These are phyloP conservation scores for Adansonia digitata DNA, from an alignment of 345 rosid genomes.

Conservation along the genomic window DNA sequence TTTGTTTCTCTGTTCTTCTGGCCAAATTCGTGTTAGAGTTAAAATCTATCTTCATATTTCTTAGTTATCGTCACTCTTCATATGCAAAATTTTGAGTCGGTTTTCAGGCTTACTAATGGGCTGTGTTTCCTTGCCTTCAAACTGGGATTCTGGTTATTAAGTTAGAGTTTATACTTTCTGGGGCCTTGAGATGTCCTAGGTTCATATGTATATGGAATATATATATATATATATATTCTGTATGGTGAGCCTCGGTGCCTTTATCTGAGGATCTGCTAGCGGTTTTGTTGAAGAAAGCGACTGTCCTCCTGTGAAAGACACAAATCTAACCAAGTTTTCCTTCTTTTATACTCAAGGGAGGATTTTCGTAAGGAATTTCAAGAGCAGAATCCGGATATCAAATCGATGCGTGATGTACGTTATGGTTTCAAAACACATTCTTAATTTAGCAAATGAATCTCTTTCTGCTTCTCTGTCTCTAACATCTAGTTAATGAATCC, in stretches of 20 bases:
- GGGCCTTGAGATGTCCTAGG: background rate
- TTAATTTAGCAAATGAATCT: too few species aligned
- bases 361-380: conserved; percentile 45
- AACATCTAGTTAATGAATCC: conserved; percentile 6
- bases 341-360: background rate
- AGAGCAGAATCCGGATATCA: conserved; percentile 46
- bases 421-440: background rate
- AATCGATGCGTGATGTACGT: conserved; percentile 89
- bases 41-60: background rate
- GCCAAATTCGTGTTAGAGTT: background rate
- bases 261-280: background rate
- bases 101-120: background rate
- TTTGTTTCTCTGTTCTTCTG: background rate
- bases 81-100: background rate
- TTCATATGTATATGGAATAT: background rate
- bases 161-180: background rate
- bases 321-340: conserved; percentile 3
- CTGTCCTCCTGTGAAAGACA: background rate
- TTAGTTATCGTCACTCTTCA: background rate
- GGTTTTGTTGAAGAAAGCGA: background rate
- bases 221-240: background rate
- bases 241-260: background rate
- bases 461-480: background rate
- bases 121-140: background rate
- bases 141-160: background rate